Evolutionary conservation across 495 filamentous ascomycete species (phyloP).

Genomic region (Penicillium flavigenum): DNA sequence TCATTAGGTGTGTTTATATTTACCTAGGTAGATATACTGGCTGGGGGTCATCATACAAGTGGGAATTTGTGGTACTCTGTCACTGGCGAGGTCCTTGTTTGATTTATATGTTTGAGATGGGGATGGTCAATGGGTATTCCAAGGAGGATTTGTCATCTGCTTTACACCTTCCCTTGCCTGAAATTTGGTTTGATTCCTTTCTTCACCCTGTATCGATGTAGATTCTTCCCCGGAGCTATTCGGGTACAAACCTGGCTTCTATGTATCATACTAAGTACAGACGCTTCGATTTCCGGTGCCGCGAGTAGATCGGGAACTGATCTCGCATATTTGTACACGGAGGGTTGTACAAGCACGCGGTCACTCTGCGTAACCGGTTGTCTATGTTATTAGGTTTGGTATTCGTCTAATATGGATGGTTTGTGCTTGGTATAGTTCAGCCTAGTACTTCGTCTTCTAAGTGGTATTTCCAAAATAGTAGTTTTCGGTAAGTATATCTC

Average conservation of each 20-base stretch:
- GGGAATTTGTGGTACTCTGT: background rate
- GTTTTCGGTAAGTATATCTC: background rate
- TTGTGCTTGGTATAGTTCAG: background rate
- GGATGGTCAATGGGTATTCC: no score
- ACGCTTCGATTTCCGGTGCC: background rate
- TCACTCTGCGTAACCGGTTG: background rate
- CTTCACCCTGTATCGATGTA: no score
- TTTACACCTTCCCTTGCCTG: background rate
- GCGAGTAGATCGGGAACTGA: conserved; percentile 4
- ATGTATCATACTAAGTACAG: background rate
- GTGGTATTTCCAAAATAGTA: background rate
- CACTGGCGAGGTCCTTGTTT: no score
- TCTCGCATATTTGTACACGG: conserved; percentile 1
- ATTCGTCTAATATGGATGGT: background rate
- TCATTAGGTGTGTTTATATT: background rate
- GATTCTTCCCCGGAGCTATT: background rate
- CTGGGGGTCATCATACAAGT: background rate
- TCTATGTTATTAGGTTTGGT: background rate
- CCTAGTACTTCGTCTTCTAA: background rate
- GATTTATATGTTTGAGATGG: no score
- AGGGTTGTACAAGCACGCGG: background rate
- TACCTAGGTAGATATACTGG: background rate
- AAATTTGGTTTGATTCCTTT: no score
- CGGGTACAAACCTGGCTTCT: background rate
- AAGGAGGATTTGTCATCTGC: no score